phyloP scores from a whole-genome alignment of 1,284 basidiomycete species.

The Austroboletus niveus region DNA sequence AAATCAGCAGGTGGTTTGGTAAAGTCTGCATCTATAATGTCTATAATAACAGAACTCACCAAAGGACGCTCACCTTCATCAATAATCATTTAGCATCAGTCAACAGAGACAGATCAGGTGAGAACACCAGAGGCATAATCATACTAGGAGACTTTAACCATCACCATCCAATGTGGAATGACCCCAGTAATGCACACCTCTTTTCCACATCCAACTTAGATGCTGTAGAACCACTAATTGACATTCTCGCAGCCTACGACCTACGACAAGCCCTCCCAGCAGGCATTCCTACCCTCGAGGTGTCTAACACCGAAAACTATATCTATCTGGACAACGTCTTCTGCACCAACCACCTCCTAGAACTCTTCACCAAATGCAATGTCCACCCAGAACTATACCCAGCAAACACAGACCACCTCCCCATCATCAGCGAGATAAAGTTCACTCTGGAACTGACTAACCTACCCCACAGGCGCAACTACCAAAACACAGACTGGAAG shows the following conservation, averaged over 20 bases:
- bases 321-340: conserved; percentile 7
- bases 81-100: neutral
- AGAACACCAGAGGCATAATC: neutral
- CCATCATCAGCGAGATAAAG: conserved; percentile 2
- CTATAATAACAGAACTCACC: neutral
- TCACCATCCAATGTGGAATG: conserved; percentile 49
- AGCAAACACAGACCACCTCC: neutral
- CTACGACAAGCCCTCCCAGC: neutral
- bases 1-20: neutral
- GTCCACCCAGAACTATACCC: neutral
- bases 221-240: neutral
- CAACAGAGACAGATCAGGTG: neutral
- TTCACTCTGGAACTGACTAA: neutral
- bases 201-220: neutral
- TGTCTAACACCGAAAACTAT: conserved; percentile 1
- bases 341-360: neutral
- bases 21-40: neutral
- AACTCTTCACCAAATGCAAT: neutral
- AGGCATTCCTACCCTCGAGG: neutral
- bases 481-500: neutral
- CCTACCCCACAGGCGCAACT: neutral
- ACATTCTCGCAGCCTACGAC: neutral
- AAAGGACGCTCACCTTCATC: too few species aligned
- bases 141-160: conserved; percentile 26
- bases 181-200: conserved; percentile 29